These are phyloP conservation scores for Paraphoma chrysanthemicola DNA, from an alignment of 2,329 filamentous ascomycete genomes.

Conservation along the genomic window DNA sequence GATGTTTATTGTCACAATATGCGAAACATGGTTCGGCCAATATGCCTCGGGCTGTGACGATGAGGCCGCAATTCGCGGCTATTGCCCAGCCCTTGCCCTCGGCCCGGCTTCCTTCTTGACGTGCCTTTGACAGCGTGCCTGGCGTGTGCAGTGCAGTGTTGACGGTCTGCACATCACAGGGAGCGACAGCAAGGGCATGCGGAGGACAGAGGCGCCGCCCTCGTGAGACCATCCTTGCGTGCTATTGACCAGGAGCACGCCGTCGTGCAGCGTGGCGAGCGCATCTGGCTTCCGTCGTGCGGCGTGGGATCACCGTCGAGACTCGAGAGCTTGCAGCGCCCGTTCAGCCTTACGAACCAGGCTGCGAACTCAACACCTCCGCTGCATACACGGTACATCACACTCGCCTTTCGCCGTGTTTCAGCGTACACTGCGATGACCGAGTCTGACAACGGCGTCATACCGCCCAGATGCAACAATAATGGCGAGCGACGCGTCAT, in stretches of 20 bases:
- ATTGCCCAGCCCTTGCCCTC: slow-evolving; percentile 27
- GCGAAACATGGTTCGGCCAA: slow-evolving; percentile 11
- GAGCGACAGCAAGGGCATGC: slow-evolving; percentile 17
- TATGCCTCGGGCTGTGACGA: slow-evolving; percentile 16
- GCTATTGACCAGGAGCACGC: slow-evolving; percentile 10
- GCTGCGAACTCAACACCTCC: slow-evolving; percentile 15
- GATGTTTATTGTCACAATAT: slow-evolving; percentile 25
- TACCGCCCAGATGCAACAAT: not conserved
- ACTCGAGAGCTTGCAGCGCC: slow-evolving; percentile 24
- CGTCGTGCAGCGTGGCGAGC: slow-evolving; percentile 24
- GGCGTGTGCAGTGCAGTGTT: slow-evolving; percentile 4
- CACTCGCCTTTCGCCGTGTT: slow-evolving; percentile 1
- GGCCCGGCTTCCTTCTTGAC: slow-evolving; percentile 39
- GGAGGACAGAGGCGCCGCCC: slow-evolving; percentile 19
- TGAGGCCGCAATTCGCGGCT: slow-evolving; percentile 20
- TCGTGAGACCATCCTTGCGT: slow-evolving; percentile 27
- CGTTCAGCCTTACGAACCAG: slow-evolving; percentile 44
- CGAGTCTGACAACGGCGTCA: not conserved
- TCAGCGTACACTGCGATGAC: slow-evolving; percentile 8
- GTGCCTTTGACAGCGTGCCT: slow-evolving; percentile 28
- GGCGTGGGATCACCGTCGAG: slow-evolving; percentile 27
- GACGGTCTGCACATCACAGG: slow-evolving; percentile 17
- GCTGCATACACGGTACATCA: slow-evolving; percentile 7
- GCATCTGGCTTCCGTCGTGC: slow-evolving; percentile 20
- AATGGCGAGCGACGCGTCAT: slow-evolving; percentile 11